Evolutionary conservation across 2,329 filamentous ascomycete species (phyloP).

Genomic region (Paracoccidioides brasiliensis): DNA sequence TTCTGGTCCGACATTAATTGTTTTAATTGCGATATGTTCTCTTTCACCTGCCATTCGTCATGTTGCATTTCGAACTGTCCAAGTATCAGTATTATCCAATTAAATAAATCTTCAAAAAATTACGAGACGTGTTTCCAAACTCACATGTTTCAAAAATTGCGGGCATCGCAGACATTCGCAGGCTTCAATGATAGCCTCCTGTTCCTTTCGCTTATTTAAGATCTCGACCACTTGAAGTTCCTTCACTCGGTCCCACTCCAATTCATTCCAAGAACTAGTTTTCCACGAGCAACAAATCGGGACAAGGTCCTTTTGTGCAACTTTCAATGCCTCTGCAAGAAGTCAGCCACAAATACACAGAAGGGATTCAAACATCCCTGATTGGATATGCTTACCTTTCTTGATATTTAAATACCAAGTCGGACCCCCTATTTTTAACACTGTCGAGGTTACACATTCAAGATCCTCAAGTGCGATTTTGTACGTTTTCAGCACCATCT

Average conservation of each 20-base stretch:
- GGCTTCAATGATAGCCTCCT: slow-evolving; percentile 49
- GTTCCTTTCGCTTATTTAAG: slow-evolving; percentile 54
- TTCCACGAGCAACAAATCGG: slow-evolving; percentile 62
- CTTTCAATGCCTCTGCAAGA: slow-evolving; percentile 37
- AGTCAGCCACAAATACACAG: background rate
- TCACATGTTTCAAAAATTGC: slow-evolving; percentile 74
- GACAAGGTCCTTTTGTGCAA: slow-evolving; percentile 56
- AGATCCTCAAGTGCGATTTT: slow-evolving; percentile 65
- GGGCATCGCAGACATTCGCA: slow-evolving; percentile 58
- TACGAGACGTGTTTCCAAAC: slow-evolving; percentile 23
- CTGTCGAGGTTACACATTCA: slow-evolving; percentile 67
- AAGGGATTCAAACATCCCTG: background rate
- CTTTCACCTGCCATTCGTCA: slow-evolving; percentile 90
- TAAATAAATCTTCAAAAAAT: background rate
- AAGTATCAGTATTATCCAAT: slow-evolving; percentile 13
- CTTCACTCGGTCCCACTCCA: slow-evolving; percentile 69
- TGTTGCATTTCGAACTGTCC: slow-evolving; percentile 82
- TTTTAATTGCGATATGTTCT: slow-evolving; percentile 78
- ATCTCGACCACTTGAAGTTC: slow-evolving; percentile 71
- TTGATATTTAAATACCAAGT: slow-evolving; percentile 37
- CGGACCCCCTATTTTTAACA: slow-evolving; percentile 39
- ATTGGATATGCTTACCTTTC: slow-evolving; percentile 30
- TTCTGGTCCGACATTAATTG: slow-evolving; percentile 92
- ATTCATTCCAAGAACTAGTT: slow-evolving; percentile 65
- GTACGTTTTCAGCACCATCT: slow-evolving; percentile 54